Evolutionary conservation across 2,329 filamentous ascomycete species (phyloP).

Genomic region (Ophiocordyceps camponoti-saundersi): DNA sequence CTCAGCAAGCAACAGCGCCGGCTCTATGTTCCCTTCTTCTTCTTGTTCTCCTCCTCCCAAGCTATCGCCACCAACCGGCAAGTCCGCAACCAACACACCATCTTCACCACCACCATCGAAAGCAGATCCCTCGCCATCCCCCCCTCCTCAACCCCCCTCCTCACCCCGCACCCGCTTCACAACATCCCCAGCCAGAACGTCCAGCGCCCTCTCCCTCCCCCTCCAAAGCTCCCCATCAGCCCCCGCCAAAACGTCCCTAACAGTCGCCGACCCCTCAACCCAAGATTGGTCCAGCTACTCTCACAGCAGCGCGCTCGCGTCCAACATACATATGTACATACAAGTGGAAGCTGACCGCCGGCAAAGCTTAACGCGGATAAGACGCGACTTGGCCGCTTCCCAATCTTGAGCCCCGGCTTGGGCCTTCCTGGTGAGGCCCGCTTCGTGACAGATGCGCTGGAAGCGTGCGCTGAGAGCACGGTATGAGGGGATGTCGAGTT

Average conservation of each 20-base stretch:
- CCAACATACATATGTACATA: slow-evolving; percentile 58
- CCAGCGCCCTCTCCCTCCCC: slow-evolving; percentile 46
- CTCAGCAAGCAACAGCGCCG: background rate
- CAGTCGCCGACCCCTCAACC: slow-evolving; percentile 38
- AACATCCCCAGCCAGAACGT: slow-evolving; percentile 57
- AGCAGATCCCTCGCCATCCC: background rate
- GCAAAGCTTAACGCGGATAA: slow-evolving; percentile 52
- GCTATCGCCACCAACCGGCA: too few species aligned
- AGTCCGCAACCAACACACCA: too few species aligned
- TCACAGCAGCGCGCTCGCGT: slow-evolving; percentile 57
- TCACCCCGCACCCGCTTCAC: slow-evolving; percentile 63
- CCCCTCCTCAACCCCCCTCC: slow-evolving; percentile 14
- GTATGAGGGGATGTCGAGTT: slow-evolving; percentile 47
- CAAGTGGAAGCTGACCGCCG: slow-evolving; percentile 44
- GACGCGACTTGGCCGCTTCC: slow-evolving; percentile 50
- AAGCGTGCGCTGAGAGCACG: slow-evolving; percentile 48
- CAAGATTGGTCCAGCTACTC: slow-evolving; percentile 50
- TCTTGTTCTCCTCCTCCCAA: slow-evolving; percentile 34
- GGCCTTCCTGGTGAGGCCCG: slow-evolving; percentile 58
- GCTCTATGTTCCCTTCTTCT: background rate
- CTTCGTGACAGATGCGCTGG: slow-evolving; percentile 49
- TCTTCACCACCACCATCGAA: too few species aligned
- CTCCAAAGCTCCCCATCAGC: slow-evolving; percentile 20
- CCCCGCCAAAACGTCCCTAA: slow-evolving; percentile 35
- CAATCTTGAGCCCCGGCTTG: slow-evolving; percentile 55